Evolutionary conservation across 2,329 filamentous ascomycete genomes (phyloP), one percentile per base, ranked within the genome.

Genomic region (Colletotrichum scovillei): DNA sequence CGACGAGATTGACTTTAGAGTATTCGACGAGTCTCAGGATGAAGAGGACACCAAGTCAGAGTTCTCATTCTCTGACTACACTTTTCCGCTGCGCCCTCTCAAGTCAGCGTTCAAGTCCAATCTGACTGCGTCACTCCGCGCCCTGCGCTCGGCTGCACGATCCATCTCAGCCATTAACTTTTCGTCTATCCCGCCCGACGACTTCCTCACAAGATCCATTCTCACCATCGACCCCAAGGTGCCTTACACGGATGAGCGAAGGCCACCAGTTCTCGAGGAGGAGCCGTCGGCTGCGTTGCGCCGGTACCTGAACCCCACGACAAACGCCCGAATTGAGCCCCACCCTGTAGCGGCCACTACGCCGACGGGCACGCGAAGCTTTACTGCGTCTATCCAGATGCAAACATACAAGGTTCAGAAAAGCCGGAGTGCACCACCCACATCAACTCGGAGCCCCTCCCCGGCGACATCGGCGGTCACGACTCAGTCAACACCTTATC

Each of bases 361-460:
- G 62, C 53, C 67, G 6, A 62, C 73, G 76, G 62, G 70, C 19
- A 75, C 71, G 60, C 81, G 84, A 73, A 83, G 84, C 65, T 92
- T 89, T 77, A 92, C 90, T 16, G 90, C 91, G 30, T 92, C 91
- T 1, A 93, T 93, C 72, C 91, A 93, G 79, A 92, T 93, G 91
- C 90, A 92, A 78, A 93, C 91, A 0, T 93, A 93, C 84, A 91
- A 90, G 78, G 86, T 90, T 42, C 87, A 87, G 77, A 86, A 86
- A 46, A 87, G 86, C 32, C 85, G 83, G 74, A 83, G 82, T 64
- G 77, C 81, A 52, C 77, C 82, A 26, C 73, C 80, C n/a, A 76
- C 64, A 72, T 80, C 46, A 75, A 79, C 69, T 64, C 81, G 81
- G 62, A 76, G 78, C 64, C 76, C 80, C 52, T 80, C 81, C 74